Evolutionary conservation across 441 rosid genomes (phyloP), one percentile per base, ranked within the genome.

Genomic region (Pelargonium myrrhifolium): DNA sequence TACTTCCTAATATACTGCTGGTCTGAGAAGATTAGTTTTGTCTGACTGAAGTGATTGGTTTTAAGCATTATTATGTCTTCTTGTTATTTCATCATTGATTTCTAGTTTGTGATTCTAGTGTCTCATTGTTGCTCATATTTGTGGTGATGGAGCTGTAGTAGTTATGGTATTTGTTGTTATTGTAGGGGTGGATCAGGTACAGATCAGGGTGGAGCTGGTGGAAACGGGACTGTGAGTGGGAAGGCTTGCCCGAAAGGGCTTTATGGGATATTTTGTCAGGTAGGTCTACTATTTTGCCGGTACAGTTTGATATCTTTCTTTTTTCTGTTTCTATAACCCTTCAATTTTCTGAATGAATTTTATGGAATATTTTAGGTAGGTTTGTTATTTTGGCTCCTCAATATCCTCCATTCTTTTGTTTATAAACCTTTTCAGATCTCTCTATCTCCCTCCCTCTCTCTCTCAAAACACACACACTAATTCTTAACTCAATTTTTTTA

Each of bases 241-340:
- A 90, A 85, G 73, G 87, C 93, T 73, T 95, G 99, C 80, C 99
- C 99, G 12, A 84, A 80, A 70, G 99, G 99, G 74, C 87, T 92
- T 65, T 89, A 84, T 63, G 99, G 99, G 74, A 85, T 76, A 68
- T 95, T 92, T 83, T 95, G 99, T 65, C 70, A 83, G 97, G 99
- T 95, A 74, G 47, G 40, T 63, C 51, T 64, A 14, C 55, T 42
- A 68, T 28, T 58, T 58, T 22, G n/a, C 35, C n/a, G 12, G 26
- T 12, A 61, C 18, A 43, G 59, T 72, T 61, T 55, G 56, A 66
- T 68, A 22, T 24, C 62, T 39, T 47, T 62, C 20, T 5, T 21
- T 14, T 10, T 51, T 51, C 67, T 62, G 40, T 17, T 35, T 8
- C 5, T 58, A 58, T 21, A 14, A 8, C 42, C 42, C 10, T 37